Evolutionary conservation across 192 early-diverging fungal genomes (phyloP).

Genomic region (Coemansia sp.): DNA sequence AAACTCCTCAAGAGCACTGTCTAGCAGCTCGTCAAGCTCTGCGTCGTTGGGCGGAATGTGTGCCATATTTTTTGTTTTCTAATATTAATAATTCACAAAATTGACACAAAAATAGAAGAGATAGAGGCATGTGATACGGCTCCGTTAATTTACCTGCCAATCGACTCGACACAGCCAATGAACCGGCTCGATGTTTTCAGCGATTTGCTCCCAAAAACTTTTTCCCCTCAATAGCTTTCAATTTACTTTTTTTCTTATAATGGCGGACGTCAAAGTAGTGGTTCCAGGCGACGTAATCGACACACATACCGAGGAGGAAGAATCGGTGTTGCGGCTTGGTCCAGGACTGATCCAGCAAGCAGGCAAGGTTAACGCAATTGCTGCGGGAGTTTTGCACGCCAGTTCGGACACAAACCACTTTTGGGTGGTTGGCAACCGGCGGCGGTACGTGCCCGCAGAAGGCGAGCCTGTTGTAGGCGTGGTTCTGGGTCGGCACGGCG

Average conservation of each 20-base stretch:
- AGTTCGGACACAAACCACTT: constrained; percentile 57
- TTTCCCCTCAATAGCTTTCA: not conserved
- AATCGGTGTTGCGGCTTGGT: constrained; percentile 65
- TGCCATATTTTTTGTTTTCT: constrained; percentile 20
- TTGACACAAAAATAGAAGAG: not conserved
- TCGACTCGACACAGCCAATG: not conserved
- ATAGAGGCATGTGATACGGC: not conserved
- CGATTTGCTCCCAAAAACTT: too few species aligned
- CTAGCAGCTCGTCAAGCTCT: constrained; percentile 68
- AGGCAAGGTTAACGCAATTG: constrained; percentile 64
- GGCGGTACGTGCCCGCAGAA: constrained; percentile 83
- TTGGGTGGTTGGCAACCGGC: constrained; percentile 83
- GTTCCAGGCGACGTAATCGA: constrained; percentile 46
- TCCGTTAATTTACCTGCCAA: not conserved
- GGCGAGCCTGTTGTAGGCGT: constrained; percentile 89
- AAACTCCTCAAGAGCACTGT: constrained; percentile 80
- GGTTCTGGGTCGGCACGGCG: constrained; percentile 64
- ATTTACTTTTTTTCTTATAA: constrained; percentile 2
- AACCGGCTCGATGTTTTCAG: too few species aligned
- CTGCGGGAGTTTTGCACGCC: constrained; percentile 73
- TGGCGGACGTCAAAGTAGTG: constrained; percentile 34
- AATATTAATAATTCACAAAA: not conserved
- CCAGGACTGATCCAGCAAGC: constrained; percentile 76
- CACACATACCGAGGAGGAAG: constrained; percentile 14
- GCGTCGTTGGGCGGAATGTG: constrained; percentile 55